A percentile compares a stretch with the other conserved stretches of the same genome.
phyloP scores from a whole-genome alignment of 495 filamentous ascomycete genomes.

The Penicillium cataractarum region DNA sequence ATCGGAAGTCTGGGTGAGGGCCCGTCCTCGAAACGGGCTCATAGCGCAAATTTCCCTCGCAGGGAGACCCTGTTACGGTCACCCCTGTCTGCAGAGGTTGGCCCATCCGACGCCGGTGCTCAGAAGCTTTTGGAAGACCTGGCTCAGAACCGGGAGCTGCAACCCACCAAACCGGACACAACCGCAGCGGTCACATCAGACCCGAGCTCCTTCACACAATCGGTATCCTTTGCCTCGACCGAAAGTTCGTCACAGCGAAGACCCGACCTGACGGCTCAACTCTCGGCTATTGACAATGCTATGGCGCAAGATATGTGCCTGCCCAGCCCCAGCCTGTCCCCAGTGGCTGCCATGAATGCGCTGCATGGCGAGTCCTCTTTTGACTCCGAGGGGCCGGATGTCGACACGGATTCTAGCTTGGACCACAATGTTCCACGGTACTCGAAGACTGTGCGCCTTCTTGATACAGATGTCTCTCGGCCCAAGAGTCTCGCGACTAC shows the following conservation, averaged over 20 bases:
- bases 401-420: conserved; percentile 51
- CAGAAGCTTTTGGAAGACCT: conserved; percentile 9
- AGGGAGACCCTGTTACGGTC: conserved; percentile 42
- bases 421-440: conserved; percentile 40
- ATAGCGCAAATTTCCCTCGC: conserved; percentile 39
- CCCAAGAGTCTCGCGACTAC: conserved; percentile 13
- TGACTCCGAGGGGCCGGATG: conserved; percentile 48
- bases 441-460: conserved; percentile 26
- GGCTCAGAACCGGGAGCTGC: conserved; percentile 14
- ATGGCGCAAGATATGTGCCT: conserved; percentile 85
- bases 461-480: conserved; percentile 19
- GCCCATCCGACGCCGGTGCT: conserved; percentile 13
- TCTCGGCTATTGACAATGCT: conserved; percentile 56
- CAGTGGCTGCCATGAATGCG: conserved; percentile 78
- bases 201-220: conserved; percentile 25
- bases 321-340: conserved; percentile 92
- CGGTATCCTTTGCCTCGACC: conserved; percentile 26
- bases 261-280: conserved; percentile 35
- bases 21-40: conserved; percentile 34
- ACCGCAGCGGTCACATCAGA: conserved; percentile 19
- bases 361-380: conserved; percentile 51
- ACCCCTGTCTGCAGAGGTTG: conserved; percentile 43
- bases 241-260: conserved; percentile 28
- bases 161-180: conserved; percentile 11
- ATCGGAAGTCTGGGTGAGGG: conserved; percentile 36